Evolutionary conservation across 768 basidiomycete species (phyloP), one percentile per base, ranked within the genome.

Genomic region (Vararia minispora): DNA sequence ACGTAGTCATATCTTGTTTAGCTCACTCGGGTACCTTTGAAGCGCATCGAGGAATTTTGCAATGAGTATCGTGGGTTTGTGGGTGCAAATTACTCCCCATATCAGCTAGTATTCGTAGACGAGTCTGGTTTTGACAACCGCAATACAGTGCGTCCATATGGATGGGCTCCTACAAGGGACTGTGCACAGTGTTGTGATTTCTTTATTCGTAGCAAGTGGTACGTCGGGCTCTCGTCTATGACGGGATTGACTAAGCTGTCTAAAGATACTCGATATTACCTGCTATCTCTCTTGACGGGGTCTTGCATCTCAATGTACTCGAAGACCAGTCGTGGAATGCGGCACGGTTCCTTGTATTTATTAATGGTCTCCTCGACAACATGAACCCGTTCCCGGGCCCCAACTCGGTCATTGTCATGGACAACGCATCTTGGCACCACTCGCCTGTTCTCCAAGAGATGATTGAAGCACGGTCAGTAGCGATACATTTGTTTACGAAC

Each of bases 381-480:
- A 68, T 68, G 66, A 42, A 62, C 14, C 62, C 58, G 1, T 66
- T 44, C 33, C 64, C 61, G 0, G 42, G 21, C 0, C 46, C 45
- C 3, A 60, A 64, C 9, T 63, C 58, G 6, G 61, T 65, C 1
- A 40, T 66, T 24, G 48, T 66, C 1, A 59, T 66, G 56, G 64
- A 65, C 41, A 65, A 64, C 43, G 55, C 56, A 6, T 21, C 35
- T 1, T 62, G 64, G 14, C 62, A 67, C 41, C 52, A 64, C 25
- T 39, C 44, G 18, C 37, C 43, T 0, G 44, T 44, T 1, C 41
- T 67, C 3, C 35, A 28, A 2, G 54, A 58, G n/a, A 41, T 61
- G 35, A 49, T 62, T 33, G 51, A 60, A 37, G 47, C 43, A 12
- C 40, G 51, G 61, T 64, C 46, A 24, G 49, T 41, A n/a, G 13